These are phyloP conservation scores for Rhynchospora pubera DNA, from an alignment of 176 grass and related monocot genomes.

Conservation along the genomic window DNA sequence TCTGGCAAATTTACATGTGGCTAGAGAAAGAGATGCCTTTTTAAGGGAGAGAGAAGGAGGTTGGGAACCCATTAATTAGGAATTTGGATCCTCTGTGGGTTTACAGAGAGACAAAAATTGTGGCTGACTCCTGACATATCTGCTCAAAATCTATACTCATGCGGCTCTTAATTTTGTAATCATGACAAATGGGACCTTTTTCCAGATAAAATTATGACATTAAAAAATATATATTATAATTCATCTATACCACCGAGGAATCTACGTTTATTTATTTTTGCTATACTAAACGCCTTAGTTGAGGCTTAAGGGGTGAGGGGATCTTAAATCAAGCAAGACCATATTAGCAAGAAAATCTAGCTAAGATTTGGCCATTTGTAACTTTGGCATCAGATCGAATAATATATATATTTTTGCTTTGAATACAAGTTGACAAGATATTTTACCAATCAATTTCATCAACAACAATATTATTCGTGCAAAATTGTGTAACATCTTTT, in stretches of 20 bases:
- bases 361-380: not conserved
- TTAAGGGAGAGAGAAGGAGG: not conserved
- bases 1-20: not conserved
- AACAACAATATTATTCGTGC: not conserved
- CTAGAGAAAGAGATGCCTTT: constrained; percentile 1
- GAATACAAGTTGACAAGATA: not conserved
- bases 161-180: too few species aligned
- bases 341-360: constrained; percentile 3
- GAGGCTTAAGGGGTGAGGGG: not conserved
- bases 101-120: not conserved
- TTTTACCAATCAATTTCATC: not conserved
- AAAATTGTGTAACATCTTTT: not conserved
- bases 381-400: not conserved
- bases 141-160: not conserved
- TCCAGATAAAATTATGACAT: not conserved
- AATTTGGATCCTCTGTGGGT: not conserved
- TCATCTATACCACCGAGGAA: not conserved
- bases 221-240: too few species aligned
- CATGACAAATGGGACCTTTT: not conserved
- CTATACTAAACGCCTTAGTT: not conserved
- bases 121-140: not conserved
- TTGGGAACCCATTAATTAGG: not conserved
- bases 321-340: not conserved
- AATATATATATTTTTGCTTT: not conserved
- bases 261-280: not conserved